These are phyloP conservation scores for Glaciozyma martinii DNA, from an alignment of 768 basidiomycete species.

Conservation along the genomic window DNA sequence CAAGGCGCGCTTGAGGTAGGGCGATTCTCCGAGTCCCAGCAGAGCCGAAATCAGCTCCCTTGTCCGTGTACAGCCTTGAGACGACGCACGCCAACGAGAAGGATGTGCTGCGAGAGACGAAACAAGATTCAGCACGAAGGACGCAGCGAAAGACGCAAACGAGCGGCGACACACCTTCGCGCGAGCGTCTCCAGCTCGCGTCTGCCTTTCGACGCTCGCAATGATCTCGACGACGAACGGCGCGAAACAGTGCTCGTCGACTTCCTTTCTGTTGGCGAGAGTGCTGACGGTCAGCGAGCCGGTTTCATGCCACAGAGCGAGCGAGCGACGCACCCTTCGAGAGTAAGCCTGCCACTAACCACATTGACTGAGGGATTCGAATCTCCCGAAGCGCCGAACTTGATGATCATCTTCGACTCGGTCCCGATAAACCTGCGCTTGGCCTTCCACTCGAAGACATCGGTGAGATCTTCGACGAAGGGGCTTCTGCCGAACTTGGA, in stretches of 20 bases:
- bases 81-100: constrained; percentile 8
- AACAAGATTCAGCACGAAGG: not conserved
- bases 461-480: not conserved
- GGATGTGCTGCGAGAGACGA: constrained; percentile 6
- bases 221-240: not conserved
- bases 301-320: not conserved
- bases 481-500: not conserved
- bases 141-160: too few species aligned
- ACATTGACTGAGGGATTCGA: not conserved
- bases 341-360: too few species aligned
- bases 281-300: not conserved
- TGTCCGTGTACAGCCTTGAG: too few species aligned
- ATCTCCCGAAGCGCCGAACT: not conserved
- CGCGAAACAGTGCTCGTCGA: constrained; percentile 1
- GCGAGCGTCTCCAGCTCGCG: not conserved
- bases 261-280: not conserved
- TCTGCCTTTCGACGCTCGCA: not conserved
- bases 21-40: constrained; percentile 13
- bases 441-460: not conserved
- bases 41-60: too few species aligned
- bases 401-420: not conserved
- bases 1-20: constrained; percentile 9
- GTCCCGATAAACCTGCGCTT: not conserved
- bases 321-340: not conserved
- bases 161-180: not conserved